Evolutionary conservation across 805 yeast species (phyloP).

Genomic region (Spathaspora girioi): DNA sequence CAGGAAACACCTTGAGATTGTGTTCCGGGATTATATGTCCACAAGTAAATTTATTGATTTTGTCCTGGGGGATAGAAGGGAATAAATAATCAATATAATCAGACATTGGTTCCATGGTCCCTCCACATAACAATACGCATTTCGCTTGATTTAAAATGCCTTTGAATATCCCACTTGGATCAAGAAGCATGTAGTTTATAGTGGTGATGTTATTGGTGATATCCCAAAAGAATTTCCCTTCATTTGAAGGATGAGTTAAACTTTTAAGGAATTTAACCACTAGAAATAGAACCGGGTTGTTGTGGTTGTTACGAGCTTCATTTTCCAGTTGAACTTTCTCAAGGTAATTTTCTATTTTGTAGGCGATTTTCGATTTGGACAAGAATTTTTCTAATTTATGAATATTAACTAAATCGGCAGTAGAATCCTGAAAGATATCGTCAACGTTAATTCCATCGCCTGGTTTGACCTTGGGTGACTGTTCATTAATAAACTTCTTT

Average conservation of each 20-base stretch:
- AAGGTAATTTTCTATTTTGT: conserved; percentile 73
- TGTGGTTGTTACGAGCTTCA: neutral
- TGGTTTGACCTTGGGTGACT: conserved; percentile 28
- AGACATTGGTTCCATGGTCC: conserved; percentile 88
- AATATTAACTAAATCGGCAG: conserved; percentile 70
- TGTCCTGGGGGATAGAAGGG: conserved; percentile 42
- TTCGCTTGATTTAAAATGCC: conserved; percentile 61
- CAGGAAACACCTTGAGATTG: conserved; percentile 60
- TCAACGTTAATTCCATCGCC: conserved; percentile 53
- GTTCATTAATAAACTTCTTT: conserved; percentile 40
- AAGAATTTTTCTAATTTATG: conserved; percentile 65
- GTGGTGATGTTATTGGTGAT: conserved; percentile 20
- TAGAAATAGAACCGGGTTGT: conserved; percentile 46
- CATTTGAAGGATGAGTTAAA: conserved; percentile 69
- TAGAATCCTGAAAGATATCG: conserved; percentile 54
- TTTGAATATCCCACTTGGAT: conserved; percentile 69
- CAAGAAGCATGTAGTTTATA: conserved; percentile 70
- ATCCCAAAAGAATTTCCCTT: conserved; percentile 77
- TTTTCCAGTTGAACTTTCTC: conserved; percentile 17
- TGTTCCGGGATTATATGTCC: conserved; percentile 78
- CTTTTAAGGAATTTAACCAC: conserved; percentile 61
- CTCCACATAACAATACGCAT: conserved; percentile 84
- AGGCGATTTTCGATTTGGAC: conserved; percentile 69
- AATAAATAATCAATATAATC: conserved; percentile 67
- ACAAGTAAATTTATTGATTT: conserved; percentile 61